phyloP scores from a whole-genome alignment of 768 basidiomycete species.

The Pluteus cervinus region DNA sequence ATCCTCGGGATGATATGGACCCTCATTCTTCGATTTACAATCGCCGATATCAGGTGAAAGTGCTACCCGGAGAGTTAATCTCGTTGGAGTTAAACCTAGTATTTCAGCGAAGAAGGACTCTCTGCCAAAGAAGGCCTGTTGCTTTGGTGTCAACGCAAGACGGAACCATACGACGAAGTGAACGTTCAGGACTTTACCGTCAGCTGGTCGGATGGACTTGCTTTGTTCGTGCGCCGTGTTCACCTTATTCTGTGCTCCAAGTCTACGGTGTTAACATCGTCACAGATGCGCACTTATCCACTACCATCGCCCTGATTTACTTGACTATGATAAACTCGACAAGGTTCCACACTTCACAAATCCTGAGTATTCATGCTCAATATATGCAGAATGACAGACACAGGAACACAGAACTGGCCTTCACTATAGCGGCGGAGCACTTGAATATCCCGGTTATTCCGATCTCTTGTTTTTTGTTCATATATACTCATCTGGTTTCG shows the following conservation, averaged over 20 bases:
- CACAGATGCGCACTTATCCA: conserved; percentile 94
- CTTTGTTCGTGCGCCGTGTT: conserved; percentile 58
- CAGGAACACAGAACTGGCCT: conserved; percentile 83
- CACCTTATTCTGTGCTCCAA: conserved; percentile 5
- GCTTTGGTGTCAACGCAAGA: conserved; percentile 98
- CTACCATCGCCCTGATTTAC: conserved; percentile 90
- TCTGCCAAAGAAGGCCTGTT: conserved; percentile 96
- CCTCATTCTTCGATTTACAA: conserved; percentile 93
- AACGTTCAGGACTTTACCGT: conserved; percentile 89
- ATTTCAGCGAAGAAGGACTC: conserved; percentile 87
- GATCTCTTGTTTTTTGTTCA: conserved; percentile 2
- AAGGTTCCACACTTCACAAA: conserved; percentile 44
- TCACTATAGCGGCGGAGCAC: conserved; percentile 80
- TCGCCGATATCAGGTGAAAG: conserved; percentile 92
- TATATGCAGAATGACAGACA: conserved; percentile 61
- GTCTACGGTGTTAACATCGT: conserved; percentile 4
- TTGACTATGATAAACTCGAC: conserved; percentile 84
- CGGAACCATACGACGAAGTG: conserved; percentile 84
- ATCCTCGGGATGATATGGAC: conserved; percentile 99
- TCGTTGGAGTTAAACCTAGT: conserved; percentile 1
- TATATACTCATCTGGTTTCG: conserved; percentile 4
- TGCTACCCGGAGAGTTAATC: conserved; percentile 1
- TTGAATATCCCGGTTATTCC: conserved; percentile 81
- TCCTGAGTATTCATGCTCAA: conserved; percentile 8
- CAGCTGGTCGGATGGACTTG: conserved; percentile 94